Evolutionary conservation across 2,329 filamentous ascomycete species (phyloP).

Genomic region (Aspergillus eucalypticola): DNA sequence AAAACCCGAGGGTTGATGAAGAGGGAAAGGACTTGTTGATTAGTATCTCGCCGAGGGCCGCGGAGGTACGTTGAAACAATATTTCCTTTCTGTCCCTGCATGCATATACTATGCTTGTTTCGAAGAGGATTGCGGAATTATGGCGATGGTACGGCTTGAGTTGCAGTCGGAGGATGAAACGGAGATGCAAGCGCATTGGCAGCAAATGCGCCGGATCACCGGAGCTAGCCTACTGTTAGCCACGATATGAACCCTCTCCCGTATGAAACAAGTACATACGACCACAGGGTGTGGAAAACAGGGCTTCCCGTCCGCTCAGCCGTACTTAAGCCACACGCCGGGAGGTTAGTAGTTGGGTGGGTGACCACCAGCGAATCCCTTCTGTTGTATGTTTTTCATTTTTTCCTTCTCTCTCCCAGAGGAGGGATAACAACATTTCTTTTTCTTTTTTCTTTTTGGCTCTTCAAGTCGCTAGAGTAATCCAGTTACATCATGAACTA

Average conservation of each 20-base stretch:
- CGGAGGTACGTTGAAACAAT: conserved; percentile 59
- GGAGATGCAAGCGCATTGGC: not conserved
- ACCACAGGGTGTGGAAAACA: conserved; percentile 50
- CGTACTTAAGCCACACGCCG: conserved; percentile 50
- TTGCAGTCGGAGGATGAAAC: not conserved
- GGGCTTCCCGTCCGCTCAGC: conserved; percentile 51
- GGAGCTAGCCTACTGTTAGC: not conserved
- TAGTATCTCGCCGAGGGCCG: conserved; percentile 80
- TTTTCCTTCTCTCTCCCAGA: conserved; percentile 15
- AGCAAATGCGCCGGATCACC: not conserved
- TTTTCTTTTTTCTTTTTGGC: not conserved
- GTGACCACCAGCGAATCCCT: conserved; percentile 50
- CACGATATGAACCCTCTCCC: conserved; percentile 8
- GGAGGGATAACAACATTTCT: not conserved
- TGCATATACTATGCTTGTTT: not conserved
- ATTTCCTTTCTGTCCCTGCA: not conserved
- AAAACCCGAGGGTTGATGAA: conserved; percentile 77
- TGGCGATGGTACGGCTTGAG: not conserved
- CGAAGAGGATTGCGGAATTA: too few species aligned
- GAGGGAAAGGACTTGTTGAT: conserved; percentile 82
- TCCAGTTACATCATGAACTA: not conserved
- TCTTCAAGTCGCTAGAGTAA: not conserved
- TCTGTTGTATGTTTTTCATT: conserved; percentile 45
- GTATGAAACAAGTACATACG: conserved; percentile 36
- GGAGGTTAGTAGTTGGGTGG: conserved; percentile 50